Evolutionary conservation across 805 yeast genomes (phyloP).

Genomic region (Metschnikowia proteae): DNA sequence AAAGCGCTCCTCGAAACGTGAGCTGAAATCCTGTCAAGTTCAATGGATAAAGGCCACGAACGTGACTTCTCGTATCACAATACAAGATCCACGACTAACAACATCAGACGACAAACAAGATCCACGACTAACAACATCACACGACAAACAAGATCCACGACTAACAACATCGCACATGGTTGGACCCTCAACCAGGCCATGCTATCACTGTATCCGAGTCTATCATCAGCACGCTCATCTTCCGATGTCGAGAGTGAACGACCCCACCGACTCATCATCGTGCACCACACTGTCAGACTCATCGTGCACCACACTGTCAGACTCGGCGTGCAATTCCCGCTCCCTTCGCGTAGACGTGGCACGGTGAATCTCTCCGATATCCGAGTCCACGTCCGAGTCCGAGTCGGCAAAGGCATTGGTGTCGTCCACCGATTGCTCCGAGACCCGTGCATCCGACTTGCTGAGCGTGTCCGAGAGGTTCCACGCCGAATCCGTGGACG

Average conservation of each 20-base stretch:
- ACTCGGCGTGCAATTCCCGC: neutral
- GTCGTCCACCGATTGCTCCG: neutral
- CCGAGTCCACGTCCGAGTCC: conserved; percentile 43
- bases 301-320: neutral
- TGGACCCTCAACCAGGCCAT: too few species aligned
- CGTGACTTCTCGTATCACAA: too few species aligned
- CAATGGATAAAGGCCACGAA: too few species aligned
- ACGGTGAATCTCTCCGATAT: conserved; percentile 41
- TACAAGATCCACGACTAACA: too few species aligned
- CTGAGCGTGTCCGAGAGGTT: neutral
- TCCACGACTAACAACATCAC: too few species aligned
- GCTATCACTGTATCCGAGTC: too few species aligned
- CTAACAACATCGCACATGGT: too few species aligned
- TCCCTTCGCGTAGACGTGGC: conserved; percentile 27
- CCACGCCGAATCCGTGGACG: neutral
- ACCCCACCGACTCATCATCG: conserved; percentile 11
- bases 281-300: too few species aligned
- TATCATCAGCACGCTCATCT: neutral
- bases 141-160: too few species aligned
- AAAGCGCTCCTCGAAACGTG: too few species aligned
- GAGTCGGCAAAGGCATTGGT: conserved; percentile 11
- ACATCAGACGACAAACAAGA: too few species aligned
- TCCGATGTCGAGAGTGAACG: conserved; percentile 15
- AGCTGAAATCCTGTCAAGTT: too few species aligned
- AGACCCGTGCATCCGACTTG: neutral